Conservation (phyloP, 805 yeast genomes). For the Zygoascus biomembranicola region DNA sequence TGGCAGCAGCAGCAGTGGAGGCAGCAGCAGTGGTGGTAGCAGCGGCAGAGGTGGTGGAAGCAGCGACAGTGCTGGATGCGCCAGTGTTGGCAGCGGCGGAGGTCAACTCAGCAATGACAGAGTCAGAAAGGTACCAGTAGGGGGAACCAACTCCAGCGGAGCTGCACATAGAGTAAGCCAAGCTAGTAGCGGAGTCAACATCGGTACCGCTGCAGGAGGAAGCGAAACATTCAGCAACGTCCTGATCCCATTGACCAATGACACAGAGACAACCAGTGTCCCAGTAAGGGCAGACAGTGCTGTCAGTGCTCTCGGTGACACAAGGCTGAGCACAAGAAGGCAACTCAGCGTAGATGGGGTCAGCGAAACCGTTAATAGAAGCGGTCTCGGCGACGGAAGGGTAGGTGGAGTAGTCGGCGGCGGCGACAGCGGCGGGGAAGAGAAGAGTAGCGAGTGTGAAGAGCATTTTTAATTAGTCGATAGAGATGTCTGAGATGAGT, state of each 20-base stretch:
- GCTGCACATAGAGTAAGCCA: slow-evolving; percentile 37
- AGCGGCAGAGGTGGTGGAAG: slow-evolving; percentile 11
- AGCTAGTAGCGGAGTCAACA: slow-evolving; percentile 32
- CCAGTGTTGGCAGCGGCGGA: slow-evolving; percentile 10
- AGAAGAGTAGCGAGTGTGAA: neutral
- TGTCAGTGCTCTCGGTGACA: slow-evolving; percentile 26
- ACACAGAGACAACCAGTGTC: slow-evolving; percentile 45
- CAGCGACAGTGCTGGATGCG: slow-evolving; percentile 10
- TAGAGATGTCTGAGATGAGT: neutral
- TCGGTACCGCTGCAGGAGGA: slow-evolving; percentile 31
- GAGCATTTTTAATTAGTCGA: neutral
- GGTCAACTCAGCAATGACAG: slow-evolving; percentile 9
- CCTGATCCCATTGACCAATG: slow-evolving; percentile 40
- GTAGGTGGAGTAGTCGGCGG: slow-evolving; percentile 27
- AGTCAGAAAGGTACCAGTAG: slow-evolving; percentile 8
- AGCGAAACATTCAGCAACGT: slow-evolving; percentile 38
- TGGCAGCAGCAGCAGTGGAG: slow-evolving; percentile 10
- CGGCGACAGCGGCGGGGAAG: neutral
- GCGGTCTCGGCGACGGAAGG: slow-evolving; percentile 42
- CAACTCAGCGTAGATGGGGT: slow-evolving; percentile 30
- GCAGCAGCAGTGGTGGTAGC: slow-evolving; percentile 13
- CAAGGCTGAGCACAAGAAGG: slow-evolving; percentile 42
- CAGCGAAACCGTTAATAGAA: slow-evolving; percentile 40
- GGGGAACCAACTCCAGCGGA: slow-evolving; percentile 31
- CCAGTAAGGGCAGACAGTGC: slow-evolving; percentile 47